Percentiles rank a stretch among this genome's conserved stretches.
These are phyloP conservation scores for Excoecaria cochinchinensis DNA, from an alignment of 345 rosid species.

Conservation along the genomic window DNA sequence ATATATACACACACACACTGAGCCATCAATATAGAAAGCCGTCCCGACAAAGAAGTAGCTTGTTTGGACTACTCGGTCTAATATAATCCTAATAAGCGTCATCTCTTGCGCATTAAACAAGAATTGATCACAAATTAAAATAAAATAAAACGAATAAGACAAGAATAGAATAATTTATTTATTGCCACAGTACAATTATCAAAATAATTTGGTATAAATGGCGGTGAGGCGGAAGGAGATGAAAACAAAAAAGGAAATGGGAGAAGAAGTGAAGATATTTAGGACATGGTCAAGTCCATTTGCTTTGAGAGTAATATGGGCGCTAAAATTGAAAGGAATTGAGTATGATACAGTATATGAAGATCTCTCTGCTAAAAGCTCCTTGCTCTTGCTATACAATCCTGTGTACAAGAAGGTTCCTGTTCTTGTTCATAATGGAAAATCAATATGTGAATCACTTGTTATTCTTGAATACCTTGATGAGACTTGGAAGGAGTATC, in stretches of 20 bases:
- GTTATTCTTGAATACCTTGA: conserved; percentile 1
- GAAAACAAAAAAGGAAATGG: background rate
- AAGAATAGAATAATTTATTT: no score
- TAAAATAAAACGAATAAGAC: no score
- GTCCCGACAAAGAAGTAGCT: no score
- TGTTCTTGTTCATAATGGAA: conserved; percentile 4
- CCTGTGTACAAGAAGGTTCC: background rate
- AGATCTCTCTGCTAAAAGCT: background rate
- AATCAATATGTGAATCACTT: background rate
- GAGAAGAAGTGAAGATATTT: background rate
- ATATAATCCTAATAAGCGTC: no score
- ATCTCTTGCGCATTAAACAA: no score
- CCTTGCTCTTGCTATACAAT: background rate
- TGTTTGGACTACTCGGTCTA: no score
- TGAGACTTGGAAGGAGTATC: conserved; percentile 6
- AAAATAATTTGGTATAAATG: background rate
- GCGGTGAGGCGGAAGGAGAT: background rate
- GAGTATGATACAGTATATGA: background rate
- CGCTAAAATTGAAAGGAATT: conserved; percentile 7
- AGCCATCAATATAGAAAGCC: no score
- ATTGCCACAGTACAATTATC: no score
- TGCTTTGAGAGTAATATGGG: conserved; percentile 9
- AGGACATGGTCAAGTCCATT: conserved; percentile 10
- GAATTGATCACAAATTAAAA: no score
- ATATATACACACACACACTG: no score